Conservation (phyloP, 495 filamentous ascomycete species). For the Annulohypoxylon stygium region DNA sequence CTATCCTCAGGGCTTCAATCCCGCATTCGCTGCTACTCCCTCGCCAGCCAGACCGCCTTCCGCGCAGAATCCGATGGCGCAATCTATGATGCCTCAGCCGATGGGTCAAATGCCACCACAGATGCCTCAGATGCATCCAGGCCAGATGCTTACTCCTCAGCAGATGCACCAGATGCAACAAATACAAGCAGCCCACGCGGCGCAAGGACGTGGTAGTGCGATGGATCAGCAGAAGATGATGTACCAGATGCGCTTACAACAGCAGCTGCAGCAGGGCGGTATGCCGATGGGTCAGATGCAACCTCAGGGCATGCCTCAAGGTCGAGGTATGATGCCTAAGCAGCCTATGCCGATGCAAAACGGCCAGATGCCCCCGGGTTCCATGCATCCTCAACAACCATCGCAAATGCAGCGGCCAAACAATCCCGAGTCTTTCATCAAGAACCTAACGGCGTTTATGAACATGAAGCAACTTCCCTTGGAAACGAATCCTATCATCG, state of each 20-base stretch:
- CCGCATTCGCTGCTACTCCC: conserved; percentile 66
- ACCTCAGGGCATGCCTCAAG: conserved; percentile 59
- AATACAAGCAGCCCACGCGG: conserved; percentile 62
- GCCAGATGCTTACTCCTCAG: conserved; percentile 52
- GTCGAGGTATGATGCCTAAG: conserved; percentile 64
- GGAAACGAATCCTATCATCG: conserved; percentile 76
- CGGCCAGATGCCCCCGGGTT: conserved; percentile 60
- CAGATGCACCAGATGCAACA: conserved; percentile 61
- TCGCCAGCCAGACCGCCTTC: conserved; percentile 64
- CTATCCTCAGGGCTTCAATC: conserved; percentile 70
- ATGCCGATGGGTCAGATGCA: conserved; percentile 65
- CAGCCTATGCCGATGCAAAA: conserved; percentile 60
- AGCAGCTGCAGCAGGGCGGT: conserved; percentile 73
- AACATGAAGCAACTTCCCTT: conserved; percentile 74
- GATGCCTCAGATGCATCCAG: conserved; percentile 57
- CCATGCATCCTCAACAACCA: conserved; percentile 57
- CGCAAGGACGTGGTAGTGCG: conserved; percentile 64
- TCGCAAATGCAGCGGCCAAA: conserved; percentile 47
- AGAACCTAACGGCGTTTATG: conserved; percentile 80
- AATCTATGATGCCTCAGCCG: conserved; percentile 61
- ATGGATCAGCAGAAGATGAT: conserved; percentile 69
- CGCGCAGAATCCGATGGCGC: conserved; percentile 60
- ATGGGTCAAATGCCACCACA: conserved; percentile 59
- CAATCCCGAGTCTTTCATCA: conserved; percentile 79
- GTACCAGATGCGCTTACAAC: conserved; percentile 76